Evolutionary conservation across 2,329 filamentous ascomycete species (phyloP).

Genomic region (Cadophora malorum): DNA sequence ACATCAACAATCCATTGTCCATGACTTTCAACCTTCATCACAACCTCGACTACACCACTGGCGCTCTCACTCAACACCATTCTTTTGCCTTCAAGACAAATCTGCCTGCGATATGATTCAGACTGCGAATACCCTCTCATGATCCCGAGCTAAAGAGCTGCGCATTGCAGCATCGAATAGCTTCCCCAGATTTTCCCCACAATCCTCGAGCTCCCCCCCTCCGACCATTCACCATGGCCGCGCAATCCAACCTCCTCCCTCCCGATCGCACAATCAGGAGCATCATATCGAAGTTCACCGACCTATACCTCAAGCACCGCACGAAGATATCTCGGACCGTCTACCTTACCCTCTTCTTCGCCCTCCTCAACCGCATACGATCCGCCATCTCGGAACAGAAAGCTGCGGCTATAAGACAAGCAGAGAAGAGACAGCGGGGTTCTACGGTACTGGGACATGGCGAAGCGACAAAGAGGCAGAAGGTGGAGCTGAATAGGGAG

Average conservation of each 20-base stretch:
- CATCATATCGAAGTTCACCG: slow-evolving; percentile 69
- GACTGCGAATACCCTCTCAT: slow-evolving; percentile 3
- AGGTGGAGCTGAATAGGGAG: slow-evolving; percentile 91
- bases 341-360: slow-evolving; percentile 81
- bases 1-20: slow-evolving; percentile 7
- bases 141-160: slow-evolving; percentile 9
- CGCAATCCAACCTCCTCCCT: slow-evolving; percentile 75
- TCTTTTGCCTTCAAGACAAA: neutral
- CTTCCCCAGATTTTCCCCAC: slow-evolving; percentile 35
- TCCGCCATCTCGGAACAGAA: slow-evolving; percentile 94
- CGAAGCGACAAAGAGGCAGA: slow-evolving; percentile 63
- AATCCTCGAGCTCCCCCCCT: slow-evolving; percentile 10
- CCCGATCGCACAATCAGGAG: slow-evolving; percentile 68
- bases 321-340: slow-evolving; percentile 82
- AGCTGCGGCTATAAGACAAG: slow-evolving; percentile 74
- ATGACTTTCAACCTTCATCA: neutral
- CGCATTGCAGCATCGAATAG: slow-evolving; percentile 25
- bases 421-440: slow-evolving; percentile 60
- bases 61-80: neutral
- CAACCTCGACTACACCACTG: neutral
- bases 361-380: slow-evolving; percentile 85
- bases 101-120: slow-evolving; percentile 1
- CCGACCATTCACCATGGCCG: slow-evolving; percentile 63
- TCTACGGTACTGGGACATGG: slow-evolving; percentile 52
- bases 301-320: slow-evolving; percentile 79